Evolutionary conservation across 495 filamentous ascomycete genomes (phyloP).

Genomic region (Xylaria sp.): DNA sequence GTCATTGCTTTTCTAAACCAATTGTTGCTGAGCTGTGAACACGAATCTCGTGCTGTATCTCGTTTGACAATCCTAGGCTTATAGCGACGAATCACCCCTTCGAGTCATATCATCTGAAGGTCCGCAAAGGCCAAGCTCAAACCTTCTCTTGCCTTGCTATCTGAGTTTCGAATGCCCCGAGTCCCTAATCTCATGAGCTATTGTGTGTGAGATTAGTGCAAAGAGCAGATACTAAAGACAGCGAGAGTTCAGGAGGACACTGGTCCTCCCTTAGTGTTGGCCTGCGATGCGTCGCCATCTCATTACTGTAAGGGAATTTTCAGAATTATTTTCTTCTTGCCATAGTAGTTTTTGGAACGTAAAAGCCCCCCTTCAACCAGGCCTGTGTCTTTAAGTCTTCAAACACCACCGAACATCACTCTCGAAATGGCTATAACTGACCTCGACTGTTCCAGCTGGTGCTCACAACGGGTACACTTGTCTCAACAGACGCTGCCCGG

Average conservation of each 20-base stretch:
- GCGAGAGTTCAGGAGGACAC: neutral
- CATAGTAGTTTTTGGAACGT: neutral
- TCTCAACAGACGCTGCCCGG: neutral
- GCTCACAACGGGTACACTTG: constrained; percentile 7
- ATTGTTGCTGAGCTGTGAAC: neutral
- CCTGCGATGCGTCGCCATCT: constrained; percentile 15
- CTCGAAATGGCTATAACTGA: neutral
- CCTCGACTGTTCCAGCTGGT: neutral
- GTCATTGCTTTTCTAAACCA: neutral
- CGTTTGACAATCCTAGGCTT: neutral
- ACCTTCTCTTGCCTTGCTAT: neutral
- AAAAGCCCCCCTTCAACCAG: neutral
- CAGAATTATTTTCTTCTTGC: neutral
- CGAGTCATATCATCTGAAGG: neutral
- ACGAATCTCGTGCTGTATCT: neutral
- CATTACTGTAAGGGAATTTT: neutral
- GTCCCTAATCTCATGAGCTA: neutral
- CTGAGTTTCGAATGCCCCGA: neutral
- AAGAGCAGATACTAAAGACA: neutral
- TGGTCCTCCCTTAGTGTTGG: neutral
- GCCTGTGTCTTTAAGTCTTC: neutral
- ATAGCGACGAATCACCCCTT: neutral
- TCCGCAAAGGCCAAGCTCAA: neutral
- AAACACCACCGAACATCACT: neutral
- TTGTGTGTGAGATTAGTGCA: neutral